Percentiles rank a stretch among this genome's conserved stretches.
phyloP scores from a whole-genome alignment of 2,329 filamentous ascomycete species.

The Geosmithia morbida region DNA sequence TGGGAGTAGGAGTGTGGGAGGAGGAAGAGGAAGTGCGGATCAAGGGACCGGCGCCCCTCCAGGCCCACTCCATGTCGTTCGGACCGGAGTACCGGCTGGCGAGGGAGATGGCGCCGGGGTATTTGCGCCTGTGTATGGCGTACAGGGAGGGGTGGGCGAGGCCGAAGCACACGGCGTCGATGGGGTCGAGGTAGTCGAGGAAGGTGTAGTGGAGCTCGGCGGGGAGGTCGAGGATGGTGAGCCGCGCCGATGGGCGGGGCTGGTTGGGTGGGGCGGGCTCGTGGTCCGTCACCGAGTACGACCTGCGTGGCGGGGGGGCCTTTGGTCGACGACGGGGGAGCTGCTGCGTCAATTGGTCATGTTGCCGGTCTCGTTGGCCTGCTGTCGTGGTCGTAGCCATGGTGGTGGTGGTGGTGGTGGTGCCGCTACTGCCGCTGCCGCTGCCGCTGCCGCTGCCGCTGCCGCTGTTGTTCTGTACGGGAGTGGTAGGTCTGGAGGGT shows the following conservation, averaged over 20 bases:
- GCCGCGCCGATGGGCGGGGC: constrained; percentile 28
- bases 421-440: background rate
- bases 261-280: constrained; percentile 31
- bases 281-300: constrained; percentile 46
- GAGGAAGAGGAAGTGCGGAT: constrained; percentile 11
- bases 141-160: constrained; percentile 45
- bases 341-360: constrained; percentile 7
- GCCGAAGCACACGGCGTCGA: constrained; percentile 48
- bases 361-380: background rate
- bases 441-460: background rate
- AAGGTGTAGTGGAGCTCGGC: constrained; percentile 45
- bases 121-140: constrained; percentile 39
- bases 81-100: constrained; percentile 42
- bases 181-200: constrained; percentile 48
- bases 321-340: constrained; percentile 13
- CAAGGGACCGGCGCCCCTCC: constrained; percentile 38
- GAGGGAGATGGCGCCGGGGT: constrained; percentile 37
- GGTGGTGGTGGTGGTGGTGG: background rate
- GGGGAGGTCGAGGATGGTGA: constrained; percentile 37
- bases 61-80: constrained; percentile 50
- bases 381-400: background rate
- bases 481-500: background rate
- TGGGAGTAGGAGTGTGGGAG: background rate
- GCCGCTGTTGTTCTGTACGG: background rate
- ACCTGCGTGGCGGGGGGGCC: constrained; percentile 34